These are phyloP conservation scores for Dactylellina cionopaga DNA, from an alignment of 2,329 filamentous ascomycete species.

Conservation along the genomic window DNA sequence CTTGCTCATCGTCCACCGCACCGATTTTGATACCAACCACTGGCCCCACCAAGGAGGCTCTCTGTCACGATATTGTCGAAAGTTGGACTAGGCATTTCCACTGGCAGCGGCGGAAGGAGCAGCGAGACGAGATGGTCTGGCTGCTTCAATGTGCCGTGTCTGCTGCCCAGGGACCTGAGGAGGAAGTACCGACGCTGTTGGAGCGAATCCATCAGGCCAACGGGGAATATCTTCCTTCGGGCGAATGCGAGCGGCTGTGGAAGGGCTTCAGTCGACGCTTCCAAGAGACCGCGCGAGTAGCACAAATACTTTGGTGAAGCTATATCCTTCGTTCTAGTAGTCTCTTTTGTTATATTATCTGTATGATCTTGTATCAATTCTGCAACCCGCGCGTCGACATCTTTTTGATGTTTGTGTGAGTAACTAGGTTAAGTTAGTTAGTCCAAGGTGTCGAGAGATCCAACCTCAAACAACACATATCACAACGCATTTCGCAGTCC, in stretches of 20 bases:
- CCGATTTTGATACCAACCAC: background rate
- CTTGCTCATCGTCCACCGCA: conserved; percentile 8
- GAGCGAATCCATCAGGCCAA: conserved; percentile 15
- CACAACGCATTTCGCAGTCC: too few relatives aligned
- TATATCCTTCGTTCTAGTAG: background rate
- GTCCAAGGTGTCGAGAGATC: too few relatives aligned
- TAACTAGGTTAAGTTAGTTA: too few relatives aligned
- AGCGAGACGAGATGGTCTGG: background rate
- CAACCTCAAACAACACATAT: conserved; percentile 9
- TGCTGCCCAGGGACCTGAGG: conserved; percentile 2
- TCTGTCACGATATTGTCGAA: too few relatives aligned
- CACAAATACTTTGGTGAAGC: background rate
- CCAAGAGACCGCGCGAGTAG: background rate
- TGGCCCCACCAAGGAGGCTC: too few relatives aligned
- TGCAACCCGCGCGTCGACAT: too few relatives aligned
- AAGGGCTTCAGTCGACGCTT: background rate
- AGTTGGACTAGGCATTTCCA: too few relatives aligned
- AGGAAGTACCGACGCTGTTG: conserved; percentile 7
- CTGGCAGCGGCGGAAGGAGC: conserved; percentile 2
- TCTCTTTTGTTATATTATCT: too few relatives aligned
- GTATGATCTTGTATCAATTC: too few relatives aligned
- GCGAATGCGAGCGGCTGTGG: conserved; percentile 4
- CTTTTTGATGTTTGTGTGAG: too few relatives aligned
- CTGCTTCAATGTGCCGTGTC: background rate
- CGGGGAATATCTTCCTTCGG: conserved; percentile 3